Conservation (phyloP, 2,329 filamentous ascomycete species). For the Colletotrichum lentis region DNA sequence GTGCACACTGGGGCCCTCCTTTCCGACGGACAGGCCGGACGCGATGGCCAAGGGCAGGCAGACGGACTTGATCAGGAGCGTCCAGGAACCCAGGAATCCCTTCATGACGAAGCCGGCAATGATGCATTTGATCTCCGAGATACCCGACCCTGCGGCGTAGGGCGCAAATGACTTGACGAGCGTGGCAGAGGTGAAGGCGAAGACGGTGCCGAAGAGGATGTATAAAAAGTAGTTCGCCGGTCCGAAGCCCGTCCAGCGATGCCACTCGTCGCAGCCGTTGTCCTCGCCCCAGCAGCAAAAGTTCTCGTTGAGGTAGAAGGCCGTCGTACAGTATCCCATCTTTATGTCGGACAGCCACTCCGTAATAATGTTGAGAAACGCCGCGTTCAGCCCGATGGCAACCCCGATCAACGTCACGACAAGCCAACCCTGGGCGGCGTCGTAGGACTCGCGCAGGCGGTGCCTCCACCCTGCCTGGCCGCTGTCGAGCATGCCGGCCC, state of each 20-base stretch:
- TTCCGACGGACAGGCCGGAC: constrained; percentile 92
- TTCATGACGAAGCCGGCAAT: constrained; percentile 99
- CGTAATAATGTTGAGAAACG: constrained; percentile 91
- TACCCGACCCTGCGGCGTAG: constrained; percentile 94
- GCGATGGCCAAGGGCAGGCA: constrained; percentile 91
- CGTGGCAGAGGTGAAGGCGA: constrained; percentile 82
- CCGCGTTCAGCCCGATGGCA: constrained; percentile 93
- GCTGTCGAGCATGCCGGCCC: constrained; percentile 75
- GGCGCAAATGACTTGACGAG: constrained; percentile 92
- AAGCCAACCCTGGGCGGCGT: constrained; percentile 97
- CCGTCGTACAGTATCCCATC: constrained; percentile 92
- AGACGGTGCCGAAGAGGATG: constrained; percentile 82
- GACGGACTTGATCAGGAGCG: constrained; percentile 91
- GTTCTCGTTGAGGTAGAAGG: constrained; percentile 95
- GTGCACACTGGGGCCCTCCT: constrained; percentile 98
- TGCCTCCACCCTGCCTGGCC: constrained; percentile 79
- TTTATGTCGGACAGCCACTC: constrained; percentile 98
- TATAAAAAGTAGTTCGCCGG: constrained; percentile 88
- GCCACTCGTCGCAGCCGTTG: constrained; percentile 87
- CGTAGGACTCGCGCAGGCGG: constrained; percentile 84
- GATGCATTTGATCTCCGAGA: constrained; percentile 99
- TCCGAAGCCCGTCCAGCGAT: constrained; percentile 81
- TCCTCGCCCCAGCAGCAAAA: constrained; percentile 99
- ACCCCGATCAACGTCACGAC: constrained; percentile 92
- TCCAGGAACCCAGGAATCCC: constrained; percentile 91